Evolutionary conservation across 768 basidiomycete genomes (phyloP), one percentile per base, ranked within the genome.

Genomic region (Flagelloscypha sp.): DNA sequence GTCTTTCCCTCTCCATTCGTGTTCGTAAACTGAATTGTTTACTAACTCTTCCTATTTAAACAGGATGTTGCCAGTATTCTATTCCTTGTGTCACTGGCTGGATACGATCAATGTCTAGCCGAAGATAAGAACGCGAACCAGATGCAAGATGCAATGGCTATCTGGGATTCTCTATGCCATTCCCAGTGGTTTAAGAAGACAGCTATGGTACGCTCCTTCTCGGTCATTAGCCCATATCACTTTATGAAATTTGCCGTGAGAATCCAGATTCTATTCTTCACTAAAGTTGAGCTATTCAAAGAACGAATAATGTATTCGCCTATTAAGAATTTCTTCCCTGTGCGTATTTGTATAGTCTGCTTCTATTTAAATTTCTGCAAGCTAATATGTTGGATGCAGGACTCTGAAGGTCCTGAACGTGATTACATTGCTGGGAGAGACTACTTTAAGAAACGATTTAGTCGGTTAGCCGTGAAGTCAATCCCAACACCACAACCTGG

Each of bases 81-180:
- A 34, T 97, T 97, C 62, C 55, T 94, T 46, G 88, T 90, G 48
- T 86, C 85, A 48, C 59, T 95, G 49, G 88, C 84, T 48, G 92
- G 92, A 37, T 97, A 92, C 55, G 90, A 95, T 54, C 86, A 93
- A 52, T 92, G 89, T 61, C 63, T 95, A 27, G 84, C 93, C 23
- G 92, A 94, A 55, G 92, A 95, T 50, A 79, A 76, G 59, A 84
- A 90, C 55, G 84, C 86, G 45, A 97, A 97, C 53, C 92, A 94
- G 78, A 94, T 97, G 90, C 86, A 93, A 65, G 92, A 97, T 45
- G 88, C 92, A 2, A 84, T 97, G 79, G 88, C 88, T n/a, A 88
- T 97, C 33, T 97, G 92, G 83, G 92, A 97, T 48, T 90, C 89
- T 25, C 93, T 97, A 71, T 93, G 89, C 61, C 89, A 95, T 56